Evolutionary conservation across 345 rosid genomes (phyloP).

Genomic region (Balakata baccata): DNA sequence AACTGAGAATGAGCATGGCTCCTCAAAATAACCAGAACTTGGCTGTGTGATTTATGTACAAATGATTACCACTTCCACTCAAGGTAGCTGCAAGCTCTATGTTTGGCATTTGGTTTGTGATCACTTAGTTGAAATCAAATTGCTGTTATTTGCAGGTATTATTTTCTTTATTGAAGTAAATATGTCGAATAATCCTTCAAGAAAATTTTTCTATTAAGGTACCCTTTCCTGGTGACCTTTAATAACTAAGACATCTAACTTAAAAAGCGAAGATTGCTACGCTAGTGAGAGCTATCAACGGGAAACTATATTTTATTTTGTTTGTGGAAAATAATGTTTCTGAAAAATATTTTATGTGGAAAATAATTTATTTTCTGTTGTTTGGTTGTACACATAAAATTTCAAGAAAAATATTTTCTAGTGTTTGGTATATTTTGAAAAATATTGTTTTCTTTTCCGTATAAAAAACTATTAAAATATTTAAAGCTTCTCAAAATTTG

Average conservation of each 20-base stretch:
- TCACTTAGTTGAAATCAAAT: background rate
- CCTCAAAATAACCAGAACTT: background rate
- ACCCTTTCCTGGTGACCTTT: background rate
- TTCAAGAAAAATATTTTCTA: too few species aligned
- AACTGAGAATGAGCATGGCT: background rate
- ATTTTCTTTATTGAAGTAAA: background rate
- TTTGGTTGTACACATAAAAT: too few species aligned
- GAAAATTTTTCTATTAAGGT: background rate
- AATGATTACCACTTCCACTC: background rate
- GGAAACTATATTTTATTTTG: background rate
- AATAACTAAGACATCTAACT: too few species aligned
- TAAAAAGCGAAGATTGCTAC: background rate
- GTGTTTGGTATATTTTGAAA: too few species aligned
- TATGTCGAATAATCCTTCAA: background rate
- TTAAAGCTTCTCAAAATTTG: too few species aligned
- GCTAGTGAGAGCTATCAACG: background rate
- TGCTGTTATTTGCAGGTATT: background rate
- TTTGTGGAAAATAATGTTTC: too few species aligned
- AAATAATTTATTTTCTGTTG: too few species aligned
- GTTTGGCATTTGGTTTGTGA: slow-evolving; percentile 3
- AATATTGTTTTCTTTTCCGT: too few species aligned
- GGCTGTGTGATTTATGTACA: background rate
- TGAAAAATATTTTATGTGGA: too few species aligned
- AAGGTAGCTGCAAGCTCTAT: background rate
- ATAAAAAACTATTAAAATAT: too few species aligned